Evolutionary conservation across 176 grass and related monocot genomes (phyloP).

Genomic region (Dendrocalamus sinicus): DNA sequence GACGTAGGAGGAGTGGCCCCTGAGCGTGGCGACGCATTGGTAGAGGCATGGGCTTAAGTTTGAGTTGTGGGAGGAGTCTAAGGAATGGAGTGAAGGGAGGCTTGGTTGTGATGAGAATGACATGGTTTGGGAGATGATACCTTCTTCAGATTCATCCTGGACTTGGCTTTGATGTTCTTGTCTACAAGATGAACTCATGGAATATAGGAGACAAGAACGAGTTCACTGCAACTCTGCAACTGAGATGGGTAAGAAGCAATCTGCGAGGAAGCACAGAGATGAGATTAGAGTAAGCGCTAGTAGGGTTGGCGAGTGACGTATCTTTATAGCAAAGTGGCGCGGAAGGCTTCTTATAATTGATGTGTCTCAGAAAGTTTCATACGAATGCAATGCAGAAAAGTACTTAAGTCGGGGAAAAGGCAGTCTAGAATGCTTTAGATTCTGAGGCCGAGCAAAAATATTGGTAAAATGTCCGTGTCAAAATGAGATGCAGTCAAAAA

Average conservation of each 20-base stretch:
- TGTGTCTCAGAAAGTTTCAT: constrained; percentile 27
- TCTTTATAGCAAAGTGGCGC: constrained; percentile 40
- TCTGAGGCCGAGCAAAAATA: background rate
- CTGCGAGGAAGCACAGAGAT: constrained; percentile 14
- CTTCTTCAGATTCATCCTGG: constrained; percentile 14
- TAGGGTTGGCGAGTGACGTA: constrained; percentile 5
- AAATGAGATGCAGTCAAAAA: constrained; percentile 17
- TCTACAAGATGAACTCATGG: constrained; percentile 24
- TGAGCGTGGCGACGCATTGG: constrained; percentile 60
- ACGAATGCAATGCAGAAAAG: background rate
- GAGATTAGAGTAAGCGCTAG: constrained; percentile 26
- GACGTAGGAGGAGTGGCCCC: constrained; percentile 66
- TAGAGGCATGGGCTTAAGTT: constrained; percentile 2
- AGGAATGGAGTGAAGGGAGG: constrained; percentile 28
- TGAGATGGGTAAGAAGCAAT: constrained; percentile 26
- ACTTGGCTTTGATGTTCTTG: background rate
- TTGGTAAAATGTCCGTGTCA: constrained; percentile 27
- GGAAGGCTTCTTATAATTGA: background rate
- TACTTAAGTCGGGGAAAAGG: constrained; percentile 46
- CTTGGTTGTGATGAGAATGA: constrained; percentile 37
- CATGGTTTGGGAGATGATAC: constrained; percentile 14
- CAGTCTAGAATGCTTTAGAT: constrained; percentile 33
- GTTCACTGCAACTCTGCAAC: background rate
- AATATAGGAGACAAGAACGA: background rate
- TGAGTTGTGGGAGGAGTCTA: background rate